Evolutionary conservation across 2,329 filamentous ascomycete species (phyloP).

Genomic region (Aspergillus sojae): DNA sequence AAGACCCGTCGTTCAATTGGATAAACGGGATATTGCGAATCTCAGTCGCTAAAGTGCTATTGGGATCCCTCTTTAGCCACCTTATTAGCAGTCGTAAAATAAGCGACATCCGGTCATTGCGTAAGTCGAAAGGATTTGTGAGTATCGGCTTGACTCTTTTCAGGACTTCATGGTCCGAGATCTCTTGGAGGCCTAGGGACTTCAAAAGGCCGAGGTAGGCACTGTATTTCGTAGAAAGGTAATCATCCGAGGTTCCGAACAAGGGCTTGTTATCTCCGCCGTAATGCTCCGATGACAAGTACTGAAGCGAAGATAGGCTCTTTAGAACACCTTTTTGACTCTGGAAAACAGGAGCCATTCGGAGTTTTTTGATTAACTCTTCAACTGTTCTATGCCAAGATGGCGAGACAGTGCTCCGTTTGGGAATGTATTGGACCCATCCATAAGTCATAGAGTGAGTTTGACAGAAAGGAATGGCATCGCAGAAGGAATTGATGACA

Average conservation of each 20-base stretch:
- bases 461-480: not conserved
- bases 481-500: not conserved
- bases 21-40: not conserved
- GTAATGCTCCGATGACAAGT: conserved; percentile 4
- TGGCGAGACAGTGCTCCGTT: not conserved
- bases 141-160: not conserved
- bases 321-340: not conserved
- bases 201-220: not conserved
- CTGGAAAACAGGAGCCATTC: conserved; percentile 4
- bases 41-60: not conserved
- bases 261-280: conserved; percentile 1
- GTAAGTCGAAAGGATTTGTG: not conserved
- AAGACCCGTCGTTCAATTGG: not conserved
- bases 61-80: not conserved
- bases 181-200: conserved; percentile 3
- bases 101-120: not conserved
- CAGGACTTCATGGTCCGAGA: conserved; percentile 3
- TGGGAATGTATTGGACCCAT: conserved; percentile 6
- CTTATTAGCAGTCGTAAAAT: not conserved
- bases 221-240: conserved; percentile 9
- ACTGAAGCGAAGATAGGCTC: conserved; percentile 7
- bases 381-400: not conserved
- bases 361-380: not conserved
- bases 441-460: not conserved
- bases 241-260: not conserved